Percentiles rank a stretch among this genome's conserved stretches.
Evolutionary conservation across 2,329 filamentous ascomycete genomes (phyloP).

Genomic region (Colletotrichum sansevieriae): DNA sequence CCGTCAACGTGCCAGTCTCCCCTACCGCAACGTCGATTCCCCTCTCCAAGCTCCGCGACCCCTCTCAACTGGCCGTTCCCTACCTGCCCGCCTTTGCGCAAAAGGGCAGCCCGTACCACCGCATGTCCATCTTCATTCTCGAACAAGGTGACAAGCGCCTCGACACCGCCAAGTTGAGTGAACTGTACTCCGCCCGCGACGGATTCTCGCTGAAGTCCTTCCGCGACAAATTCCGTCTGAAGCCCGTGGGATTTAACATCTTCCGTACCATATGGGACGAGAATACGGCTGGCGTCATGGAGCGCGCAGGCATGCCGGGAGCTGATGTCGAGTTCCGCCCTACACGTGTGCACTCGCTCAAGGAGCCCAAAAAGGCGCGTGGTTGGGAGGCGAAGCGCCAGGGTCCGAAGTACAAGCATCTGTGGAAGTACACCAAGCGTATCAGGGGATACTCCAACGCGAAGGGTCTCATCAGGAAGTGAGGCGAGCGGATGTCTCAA

Average conservation of each 20-base stretch:
- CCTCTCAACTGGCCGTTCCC: conserved; percentile 77
- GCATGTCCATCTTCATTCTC: conserved; percentile 85
- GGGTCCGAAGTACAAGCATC: conserved; percentile 72
- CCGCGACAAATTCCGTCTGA: conserved; percentile 75
- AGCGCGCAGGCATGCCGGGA: conserved; percentile 78
- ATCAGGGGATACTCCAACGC: conserved; percentile 62
- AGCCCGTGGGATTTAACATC: conserved; percentile 84
- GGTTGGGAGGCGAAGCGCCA: conserved; percentile 77
- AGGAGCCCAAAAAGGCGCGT: conserved; percentile 70
- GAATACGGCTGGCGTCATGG: conserved; percentile 88
- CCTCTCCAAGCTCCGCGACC: conserved; percentile 70
- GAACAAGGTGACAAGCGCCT: conserved; percentile 77
- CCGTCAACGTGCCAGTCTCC: conserved; percentile 70
- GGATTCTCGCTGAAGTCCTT: conserved; percentile 83
- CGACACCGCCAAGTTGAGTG: conserved; percentile 69
- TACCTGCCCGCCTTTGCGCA: conserved; percentile 91
- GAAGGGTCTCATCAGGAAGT: conserved; percentile 56
- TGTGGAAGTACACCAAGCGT: conserved; percentile 75
- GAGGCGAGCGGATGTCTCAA: not conserved
- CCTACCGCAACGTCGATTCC: conserved; percentile 71
- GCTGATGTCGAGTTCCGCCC: conserved; percentile 87
- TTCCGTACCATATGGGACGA: conserved; percentile 95
- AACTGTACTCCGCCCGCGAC: conserved; percentile 55
- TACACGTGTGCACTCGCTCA: conserved; percentile 78
- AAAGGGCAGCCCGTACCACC: conserved; percentile 92